Percentiles rank a stretch among this genome's conserved stretches.
Evolutionary conservation across 1,284 basidiomycete genomes (phyloP).

Genomic region (Ganoderma resinaceum): DNA sequence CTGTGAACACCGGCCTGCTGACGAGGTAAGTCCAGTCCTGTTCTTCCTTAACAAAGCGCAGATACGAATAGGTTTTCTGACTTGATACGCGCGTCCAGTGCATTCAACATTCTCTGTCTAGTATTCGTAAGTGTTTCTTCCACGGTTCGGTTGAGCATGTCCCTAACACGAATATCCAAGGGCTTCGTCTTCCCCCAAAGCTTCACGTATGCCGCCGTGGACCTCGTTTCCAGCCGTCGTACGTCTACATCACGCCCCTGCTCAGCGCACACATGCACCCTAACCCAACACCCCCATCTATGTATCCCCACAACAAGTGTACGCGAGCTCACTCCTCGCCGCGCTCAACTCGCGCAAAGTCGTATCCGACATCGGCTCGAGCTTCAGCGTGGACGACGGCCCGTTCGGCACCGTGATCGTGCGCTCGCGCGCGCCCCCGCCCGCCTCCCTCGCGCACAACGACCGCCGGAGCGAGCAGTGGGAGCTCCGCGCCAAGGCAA

Average conservation of each 20-base stretch:
- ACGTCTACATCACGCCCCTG: neutral
- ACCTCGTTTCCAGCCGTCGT: neutral
- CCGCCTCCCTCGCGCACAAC: neutral
- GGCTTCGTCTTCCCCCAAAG: neutral
- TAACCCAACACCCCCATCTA: neutral
- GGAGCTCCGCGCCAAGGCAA: neutral
- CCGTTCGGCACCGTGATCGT: neutral
- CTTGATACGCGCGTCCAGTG: neutral
- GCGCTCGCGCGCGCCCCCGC: neutral
- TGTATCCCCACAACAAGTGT: neutral
- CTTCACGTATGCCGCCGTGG: neutral
- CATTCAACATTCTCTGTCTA: neutral
- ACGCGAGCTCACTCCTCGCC: neutral
- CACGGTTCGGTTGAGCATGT: no score
- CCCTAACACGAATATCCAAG: neutral
- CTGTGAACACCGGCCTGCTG: constrained; percentile 16
- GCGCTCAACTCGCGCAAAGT: neutral
- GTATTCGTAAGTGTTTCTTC: neutral
- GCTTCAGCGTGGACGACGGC: neutral
- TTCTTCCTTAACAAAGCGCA: neutral
- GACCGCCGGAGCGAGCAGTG: neutral
- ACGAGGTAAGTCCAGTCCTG: neutral
- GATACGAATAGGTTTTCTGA: no score
- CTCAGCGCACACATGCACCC: neutral
- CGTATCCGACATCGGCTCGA: neutral